Percentiles rank a stretch among this genome's conserved stretches.
phyloP scores from a whole-genome alignment of 768 basidiomycete species.

The Pluteus cervinus region DNA sequence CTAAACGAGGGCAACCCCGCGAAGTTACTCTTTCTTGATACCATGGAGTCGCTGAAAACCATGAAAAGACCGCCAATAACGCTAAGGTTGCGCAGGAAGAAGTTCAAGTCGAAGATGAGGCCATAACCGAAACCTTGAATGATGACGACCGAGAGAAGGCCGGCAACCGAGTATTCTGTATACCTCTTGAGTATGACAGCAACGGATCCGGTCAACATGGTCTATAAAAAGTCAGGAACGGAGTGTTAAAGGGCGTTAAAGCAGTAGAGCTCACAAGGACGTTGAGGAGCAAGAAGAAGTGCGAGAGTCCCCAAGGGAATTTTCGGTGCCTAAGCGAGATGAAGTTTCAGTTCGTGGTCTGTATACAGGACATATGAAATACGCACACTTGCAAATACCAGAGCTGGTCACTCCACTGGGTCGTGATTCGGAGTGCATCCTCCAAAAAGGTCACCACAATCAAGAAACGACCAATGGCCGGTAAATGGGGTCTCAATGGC shows the following conservation, averaged over 20 bases:
- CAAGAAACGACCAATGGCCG: constrained; percentile 90
- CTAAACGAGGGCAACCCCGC: constrained; percentile 86
- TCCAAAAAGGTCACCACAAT: constrained; percentile 99
- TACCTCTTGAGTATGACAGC: constrained; percentile 83
- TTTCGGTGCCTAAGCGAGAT: constrained; percentile 67
- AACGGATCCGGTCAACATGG: constrained; percentile 81
- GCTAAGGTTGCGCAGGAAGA: constrained; percentile 98
- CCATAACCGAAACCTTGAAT: constrained; percentile 98
- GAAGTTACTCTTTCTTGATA: constrained; percentile 80
- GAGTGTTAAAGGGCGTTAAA: constrained; percentile 1
- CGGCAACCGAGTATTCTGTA: constrained; percentile 85
- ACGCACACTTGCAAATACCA: constrained; percentile 96
- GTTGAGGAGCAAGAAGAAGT: constrained; percentile 87
- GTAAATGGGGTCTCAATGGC: constrained; percentile 90
- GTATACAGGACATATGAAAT: background rate
- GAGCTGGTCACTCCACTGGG: constrained; percentile 95
- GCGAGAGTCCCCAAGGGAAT: constrained; percentile 95
- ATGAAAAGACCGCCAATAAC: constrained; percentile 98
- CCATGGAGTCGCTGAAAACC: constrained; percentile 97
- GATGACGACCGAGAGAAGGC: constrained; percentile 86
- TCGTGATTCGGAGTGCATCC: constrained; percentile 88
- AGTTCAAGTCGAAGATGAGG: constrained; percentile 98
- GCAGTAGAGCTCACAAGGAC: constrained; percentile 62
- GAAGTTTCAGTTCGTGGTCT: constrained; percentile 9
- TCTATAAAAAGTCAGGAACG: constrained; percentile 36